phyloP scores from a whole-genome alignment of 768 basidiomycete genomes.

The Naganishia vaughanmartiniae region DNA sequence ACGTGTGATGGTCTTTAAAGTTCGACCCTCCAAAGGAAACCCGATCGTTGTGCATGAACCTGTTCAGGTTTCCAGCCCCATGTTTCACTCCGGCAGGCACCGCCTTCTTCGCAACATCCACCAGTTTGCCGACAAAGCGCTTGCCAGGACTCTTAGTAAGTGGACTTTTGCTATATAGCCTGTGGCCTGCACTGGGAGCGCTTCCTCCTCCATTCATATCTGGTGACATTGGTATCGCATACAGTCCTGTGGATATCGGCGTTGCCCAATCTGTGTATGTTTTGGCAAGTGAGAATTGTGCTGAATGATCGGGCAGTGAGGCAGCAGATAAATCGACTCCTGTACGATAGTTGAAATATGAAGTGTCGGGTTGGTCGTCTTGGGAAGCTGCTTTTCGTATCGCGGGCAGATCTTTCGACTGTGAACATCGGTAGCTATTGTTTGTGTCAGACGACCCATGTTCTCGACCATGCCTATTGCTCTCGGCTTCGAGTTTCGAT shows the following conservation, averaged over 20 bases:
- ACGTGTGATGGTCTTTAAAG: neutral
- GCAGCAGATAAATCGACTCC: neutral
- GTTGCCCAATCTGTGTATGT: conserved; percentile 3
- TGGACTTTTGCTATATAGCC: conserved; percentile 18
- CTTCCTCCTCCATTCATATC: neutral
- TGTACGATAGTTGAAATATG: conserved; percentile 10
- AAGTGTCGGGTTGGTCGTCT: neutral
- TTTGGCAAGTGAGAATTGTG: conserved; percentile 4
- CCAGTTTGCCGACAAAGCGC: conserved; percentile 10
- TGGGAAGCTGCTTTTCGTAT: neutral
- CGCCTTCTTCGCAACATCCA: conserved; percentile 6
- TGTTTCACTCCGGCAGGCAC: conserved; percentile 6
- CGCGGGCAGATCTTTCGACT: neutral
- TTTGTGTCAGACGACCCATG: too few relatives aligned
- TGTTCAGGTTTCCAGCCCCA: conserved; percentile 8
- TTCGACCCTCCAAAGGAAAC: neutral
- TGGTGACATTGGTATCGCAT: conserved; percentile 6
- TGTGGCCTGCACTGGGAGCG: neutral
- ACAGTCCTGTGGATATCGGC: neutral
- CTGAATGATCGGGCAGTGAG: neutral
- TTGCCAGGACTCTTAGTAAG: conserved; percentile 18
- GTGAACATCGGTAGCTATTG: neutral
- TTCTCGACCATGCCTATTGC: too few relatives aligned
- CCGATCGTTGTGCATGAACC: neutral
- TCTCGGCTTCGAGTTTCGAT: too few relatives aligned